Evolutionary conservation across 2,329 filamentous ascomycete genomes (phyloP).

Genomic region (Aspergillus glaucus): DNA sequence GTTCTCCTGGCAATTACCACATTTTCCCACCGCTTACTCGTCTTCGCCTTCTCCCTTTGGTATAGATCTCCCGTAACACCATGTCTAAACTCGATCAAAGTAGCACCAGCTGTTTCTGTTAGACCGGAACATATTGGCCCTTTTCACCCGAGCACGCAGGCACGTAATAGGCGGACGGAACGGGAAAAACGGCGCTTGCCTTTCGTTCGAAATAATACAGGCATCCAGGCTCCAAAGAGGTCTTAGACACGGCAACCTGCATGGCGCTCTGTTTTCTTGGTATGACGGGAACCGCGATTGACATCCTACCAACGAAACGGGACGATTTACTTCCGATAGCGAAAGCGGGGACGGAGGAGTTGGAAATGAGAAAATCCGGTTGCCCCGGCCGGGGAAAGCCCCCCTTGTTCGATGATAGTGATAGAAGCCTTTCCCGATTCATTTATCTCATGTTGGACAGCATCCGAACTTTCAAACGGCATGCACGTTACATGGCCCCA

Average conservation of each 20-base stretch:
- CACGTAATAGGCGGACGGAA: slow-evolving; percentile 17
- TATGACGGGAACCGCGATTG: slow-evolving; percentile 22
- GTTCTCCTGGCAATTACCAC: no score
- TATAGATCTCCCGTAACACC: no score
- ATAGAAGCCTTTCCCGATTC: background rate
- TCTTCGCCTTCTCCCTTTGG: no score
- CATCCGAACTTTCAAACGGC: background rate
- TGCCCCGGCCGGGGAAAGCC: background rate
- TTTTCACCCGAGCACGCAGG: slow-evolving; percentile 2
- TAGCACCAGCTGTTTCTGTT: no score
- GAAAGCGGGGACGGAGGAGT: slow-evolving; percentile 2
- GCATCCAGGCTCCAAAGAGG: slow-evolving; percentile 18
- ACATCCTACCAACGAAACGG: slow-evolving; percentile 17
- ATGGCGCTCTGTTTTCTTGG: slow-evolving; percentile 19
- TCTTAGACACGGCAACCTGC: slow-evolving; percentile 29
- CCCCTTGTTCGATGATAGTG: background rate
- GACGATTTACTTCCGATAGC: slow-evolving; percentile 9
- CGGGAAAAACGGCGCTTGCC: slow-evolving; percentile 10
- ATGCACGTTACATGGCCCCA: background rate
- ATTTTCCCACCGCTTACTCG: no score
- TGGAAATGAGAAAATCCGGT: background rate
- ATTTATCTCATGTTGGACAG: background rate
- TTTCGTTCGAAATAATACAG: slow-evolving; percentile 7
- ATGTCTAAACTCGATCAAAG: no score
- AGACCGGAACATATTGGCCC: no score